A percentile compares a stretch with the other conserved stretches of the same genome.
Conservation (phyloP, 139 green algal genomes). For the Chlamydomonas sp. region DNA sequence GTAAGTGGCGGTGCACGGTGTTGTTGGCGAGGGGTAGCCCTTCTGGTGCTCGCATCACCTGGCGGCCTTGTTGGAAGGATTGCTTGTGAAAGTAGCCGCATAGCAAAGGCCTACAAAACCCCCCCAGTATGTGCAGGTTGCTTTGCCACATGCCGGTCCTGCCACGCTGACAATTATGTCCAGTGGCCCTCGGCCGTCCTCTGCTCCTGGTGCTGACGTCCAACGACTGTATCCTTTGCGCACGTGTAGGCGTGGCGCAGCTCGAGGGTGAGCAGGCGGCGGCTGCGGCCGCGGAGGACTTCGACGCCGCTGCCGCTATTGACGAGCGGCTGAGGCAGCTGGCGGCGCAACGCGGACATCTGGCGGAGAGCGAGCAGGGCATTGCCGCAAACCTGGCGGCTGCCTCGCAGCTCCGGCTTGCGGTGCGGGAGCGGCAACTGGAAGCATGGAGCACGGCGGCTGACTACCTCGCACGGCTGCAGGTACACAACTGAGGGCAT, state of each 20-base stretch:
- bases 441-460: not conserved
- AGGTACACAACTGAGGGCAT: not conserved
- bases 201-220: not conserved
- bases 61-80: too few relatives aligned
- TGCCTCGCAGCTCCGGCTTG: not conserved
- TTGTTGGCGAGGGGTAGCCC: not conserved
- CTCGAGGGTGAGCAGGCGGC: constrained; percentile 46
- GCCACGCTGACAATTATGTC: too few relatives aligned
- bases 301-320: constrained; percentile 56
- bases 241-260: not conserved
- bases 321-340: constrained; percentile 47
- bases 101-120: too few relatives aligned
- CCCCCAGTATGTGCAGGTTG: too few relatives aligned
- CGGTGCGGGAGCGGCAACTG: not conserved
- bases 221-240: not conserved
- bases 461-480: constrained; percentile 10
- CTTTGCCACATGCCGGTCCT: too few relatives aligned
- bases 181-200: too few relatives aligned
- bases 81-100: too few relatives aligned
- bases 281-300: constrained; percentile 65
- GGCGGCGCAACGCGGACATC: not conserved
- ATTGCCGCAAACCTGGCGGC: not conserved
- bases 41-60: not conserved
- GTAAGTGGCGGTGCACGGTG: not conserved
- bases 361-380: constrained; percentile 4